Base-by-base conservation (phyloP, 2,329 filamentous ascomycete genomes). In the Colletotrichum sidae region DNA sequence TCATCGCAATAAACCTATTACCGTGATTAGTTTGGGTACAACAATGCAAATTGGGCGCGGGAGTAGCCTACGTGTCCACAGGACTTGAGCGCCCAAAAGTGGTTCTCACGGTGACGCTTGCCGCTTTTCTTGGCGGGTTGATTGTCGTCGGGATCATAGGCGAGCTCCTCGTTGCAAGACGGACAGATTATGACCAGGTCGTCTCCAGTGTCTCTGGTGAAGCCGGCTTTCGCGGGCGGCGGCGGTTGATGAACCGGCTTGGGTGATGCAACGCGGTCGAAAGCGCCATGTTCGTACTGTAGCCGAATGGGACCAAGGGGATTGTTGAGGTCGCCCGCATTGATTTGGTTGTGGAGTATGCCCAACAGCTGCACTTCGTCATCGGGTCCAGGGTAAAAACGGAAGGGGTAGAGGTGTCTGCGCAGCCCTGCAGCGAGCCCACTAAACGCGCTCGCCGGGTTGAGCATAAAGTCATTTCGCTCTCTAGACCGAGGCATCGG, bases 81-180 rank as follows among this genome's bases (percentile, higher is more conserved):
- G 55, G 86, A 86, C 78, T 94, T 97, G 41, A 96, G 85, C 1
- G 96, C 91, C 94, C 94, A 98, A 68, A 98, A 95, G 72, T 97
- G 92, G 73, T 92, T 90, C 77, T 97, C 94, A 25, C 83, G 85
- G 7, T 81, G 78, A 25, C 25, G 25, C 25, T 17, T 83, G 80
- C 39, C 75, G 70, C 71, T 85, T 88, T 52, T 80, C 79, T 44
- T 79, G 84, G 15, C 80, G 77, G 9, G 79, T 0, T 76, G 74
- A 6, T 73, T 72, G 17, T 68, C 78, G 1, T 80, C 74, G 0
- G 88, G 88, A 12, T 94, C 92, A 55, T 90, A 88, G 6, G 93
- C 91, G 13, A 99, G 81, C 78, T 98, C 95, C 64, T 92, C 86
- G 15, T 91, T 90, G 72, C 96, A 99, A 64, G 92, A 92, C 0